These are phyloP conservation scores for Aspergillus homomorphus DNA, from an alignment of 495 filamentous ascomycete species.

Conservation along the genomic window DNA sequence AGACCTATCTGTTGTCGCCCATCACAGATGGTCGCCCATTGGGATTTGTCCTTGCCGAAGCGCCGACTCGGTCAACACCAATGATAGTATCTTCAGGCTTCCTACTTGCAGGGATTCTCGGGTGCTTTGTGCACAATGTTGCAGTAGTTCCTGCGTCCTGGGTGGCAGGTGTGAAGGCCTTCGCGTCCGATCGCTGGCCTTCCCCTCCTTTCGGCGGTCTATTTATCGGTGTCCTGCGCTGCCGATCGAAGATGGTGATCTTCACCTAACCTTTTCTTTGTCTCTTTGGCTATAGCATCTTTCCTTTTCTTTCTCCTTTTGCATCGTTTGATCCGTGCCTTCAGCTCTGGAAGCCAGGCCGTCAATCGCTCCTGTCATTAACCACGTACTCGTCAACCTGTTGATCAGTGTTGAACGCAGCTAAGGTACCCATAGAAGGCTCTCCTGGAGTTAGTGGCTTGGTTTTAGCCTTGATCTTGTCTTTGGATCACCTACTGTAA, in stretches of 20 bases:
- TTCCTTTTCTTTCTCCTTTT: slow-evolving; percentile 17
- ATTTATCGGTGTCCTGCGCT: slow-evolving; percentile 26
- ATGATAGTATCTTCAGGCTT: slow-evolving; percentile 15
- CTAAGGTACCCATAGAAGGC: slow-evolving; percentile 40
- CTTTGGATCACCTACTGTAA: slow-evolving; percentile 15
- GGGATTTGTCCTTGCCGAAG: slow-evolving; percentile 18
- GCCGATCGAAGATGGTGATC: slow-evolving; percentile 17
- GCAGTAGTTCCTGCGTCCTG: slow-evolving; percentile 39
- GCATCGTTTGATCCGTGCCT: slow-evolving; percentile 21
- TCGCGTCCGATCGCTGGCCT: slow-evolving; percentile 18
- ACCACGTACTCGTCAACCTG: slow-evolving; percentile 24
- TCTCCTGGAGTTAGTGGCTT: slow-evolving; percentile 5
- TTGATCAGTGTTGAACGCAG: slow-evolving; percentile 44
- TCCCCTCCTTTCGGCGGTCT: slow-evolving; percentile 9
- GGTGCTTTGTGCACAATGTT: slow-evolving; percentile 31
- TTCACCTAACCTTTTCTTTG: slow-evolving; percentile 15
- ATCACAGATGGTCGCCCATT: slow-evolving; percentile 16
- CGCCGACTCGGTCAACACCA: slow-evolving; percentile 20
- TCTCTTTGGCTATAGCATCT: slow-evolving; percentile 11
- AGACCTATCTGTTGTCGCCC: slow-evolving; percentile 9
- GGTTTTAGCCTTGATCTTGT: slow-evolving; percentile 6
- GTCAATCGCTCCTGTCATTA: slow-evolving; percentile 21
- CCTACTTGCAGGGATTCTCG: slow-evolving; percentile 17
- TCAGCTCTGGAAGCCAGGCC: slow-evolving; percentile 40
- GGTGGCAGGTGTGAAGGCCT: slow-evolving; percentile 12